Percentiles rank a stretch among this genome's conserved stretches.
phyloP scores from a whole-genome alignment of 2,329 filamentous ascomycete species.

The Nemania sp. region DNA sequence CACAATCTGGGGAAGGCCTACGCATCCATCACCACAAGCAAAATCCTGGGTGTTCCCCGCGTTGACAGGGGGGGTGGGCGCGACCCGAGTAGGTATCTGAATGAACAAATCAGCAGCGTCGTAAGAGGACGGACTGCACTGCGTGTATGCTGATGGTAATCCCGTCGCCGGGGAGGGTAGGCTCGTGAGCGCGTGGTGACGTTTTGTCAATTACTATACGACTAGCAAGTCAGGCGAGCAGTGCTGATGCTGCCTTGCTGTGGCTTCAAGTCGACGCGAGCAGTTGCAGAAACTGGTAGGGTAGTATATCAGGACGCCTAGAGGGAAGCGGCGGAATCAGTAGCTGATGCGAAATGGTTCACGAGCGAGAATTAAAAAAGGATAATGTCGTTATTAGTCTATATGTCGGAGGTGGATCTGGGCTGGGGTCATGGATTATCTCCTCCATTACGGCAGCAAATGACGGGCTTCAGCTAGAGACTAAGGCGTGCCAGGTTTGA shows the following conservation, averaged over 20 bases:
- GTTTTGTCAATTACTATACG: slow-evolving; percentile 20
- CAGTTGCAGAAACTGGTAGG: slow-evolving; percentile 6
- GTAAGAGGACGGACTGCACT: neutral
- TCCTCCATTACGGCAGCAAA: slow-evolving; percentile 21
- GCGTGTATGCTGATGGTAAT: slow-evolving; percentile 3
- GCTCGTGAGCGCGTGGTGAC: slow-evolving; percentile 9
- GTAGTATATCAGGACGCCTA: slow-evolving; percentile 14
- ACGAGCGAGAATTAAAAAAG: slow-evolving; percentile 9
- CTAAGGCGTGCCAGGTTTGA: slow-evolving; percentile 2
- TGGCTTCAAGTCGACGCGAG: slow-evolving; percentile 6
- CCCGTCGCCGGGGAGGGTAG: neutral
- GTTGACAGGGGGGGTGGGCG: slow-evolving; percentile 17
- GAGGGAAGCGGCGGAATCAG: slow-evolving; percentile 21
- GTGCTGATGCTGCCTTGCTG: slow-evolving; percentile 11
- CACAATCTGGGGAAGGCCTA: slow-evolving; percentile 34
- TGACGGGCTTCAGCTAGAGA: slow-evolving; percentile 10
- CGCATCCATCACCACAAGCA: slow-evolving; percentile 26
- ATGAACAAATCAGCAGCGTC: slow-evolving; percentile 13
- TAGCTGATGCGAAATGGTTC: slow-evolving; percentile 16
- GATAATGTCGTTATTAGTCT: slow-evolving; percentile 14
- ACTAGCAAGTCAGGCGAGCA: slow-evolving; percentile 17
- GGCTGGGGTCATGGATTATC: slow-evolving; percentile 12
- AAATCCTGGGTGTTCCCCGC: slow-evolving; percentile 14
- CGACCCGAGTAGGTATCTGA: slow-evolving; percentile 8
- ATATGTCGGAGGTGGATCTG: slow-evolving; percentile 17